A percentile compares a stretch with the other conserved stretches of the same genome.
Conservation (phyloP, 2,329 filamentous ascomycete genomes). For the Ophiostoma ips region DNA sequence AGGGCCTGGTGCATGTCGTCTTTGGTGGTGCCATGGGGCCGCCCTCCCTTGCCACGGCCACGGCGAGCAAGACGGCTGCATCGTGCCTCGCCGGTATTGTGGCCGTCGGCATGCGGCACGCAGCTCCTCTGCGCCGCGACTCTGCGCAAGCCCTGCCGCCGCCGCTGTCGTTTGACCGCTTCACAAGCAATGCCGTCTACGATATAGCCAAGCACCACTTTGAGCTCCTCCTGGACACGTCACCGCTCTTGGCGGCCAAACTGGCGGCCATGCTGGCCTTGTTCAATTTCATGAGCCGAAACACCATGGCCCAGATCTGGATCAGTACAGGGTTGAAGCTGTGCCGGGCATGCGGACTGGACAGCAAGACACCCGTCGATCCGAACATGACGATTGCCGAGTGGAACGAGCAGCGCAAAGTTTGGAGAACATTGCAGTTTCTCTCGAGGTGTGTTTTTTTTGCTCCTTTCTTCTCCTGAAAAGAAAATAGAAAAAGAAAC, state of each 20-base stretch:
- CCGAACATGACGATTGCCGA: constrained; percentile 4
- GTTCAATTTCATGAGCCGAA: constrained; percentile 20
- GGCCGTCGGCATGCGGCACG: constrained; percentile 19
- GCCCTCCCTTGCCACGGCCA: background rate
- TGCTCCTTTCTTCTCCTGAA: constrained; percentile 11
- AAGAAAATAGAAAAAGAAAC: too few species aligned
- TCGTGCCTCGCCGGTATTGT: constrained; percentile 18
- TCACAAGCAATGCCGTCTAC: constrained; percentile 15
- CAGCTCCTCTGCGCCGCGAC: background rate
- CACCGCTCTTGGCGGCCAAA: constrained; percentile 18
- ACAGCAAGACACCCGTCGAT: constrained; percentile 6
- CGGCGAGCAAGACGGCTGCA: constrained; percentile 12
- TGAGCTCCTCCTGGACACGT: constrained; percentile 16
- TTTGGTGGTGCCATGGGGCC: constrained; percentile 7
- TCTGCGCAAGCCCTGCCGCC: background rate
- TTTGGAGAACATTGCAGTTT: constrained; percentile 20
- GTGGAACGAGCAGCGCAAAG: constrained; percentile 16
- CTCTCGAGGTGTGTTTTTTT: constrained; percentile 21
- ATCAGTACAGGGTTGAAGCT: constrained; percentile 18
- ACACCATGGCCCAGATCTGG: constrained; percentile 18
- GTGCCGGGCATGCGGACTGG: constrained; percentile 15
- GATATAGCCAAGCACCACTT: constrained; percentile 18
- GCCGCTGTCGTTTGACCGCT: constrained; percentile 7
- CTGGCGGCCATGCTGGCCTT: constrained; percentile 19
- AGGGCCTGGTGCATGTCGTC: constrained; percentile 11